phyloP scores from a whole-genome alignment of 2,329 filamentous ascomycete species.

The Ophiostoma himal-ulmi region DNA sequence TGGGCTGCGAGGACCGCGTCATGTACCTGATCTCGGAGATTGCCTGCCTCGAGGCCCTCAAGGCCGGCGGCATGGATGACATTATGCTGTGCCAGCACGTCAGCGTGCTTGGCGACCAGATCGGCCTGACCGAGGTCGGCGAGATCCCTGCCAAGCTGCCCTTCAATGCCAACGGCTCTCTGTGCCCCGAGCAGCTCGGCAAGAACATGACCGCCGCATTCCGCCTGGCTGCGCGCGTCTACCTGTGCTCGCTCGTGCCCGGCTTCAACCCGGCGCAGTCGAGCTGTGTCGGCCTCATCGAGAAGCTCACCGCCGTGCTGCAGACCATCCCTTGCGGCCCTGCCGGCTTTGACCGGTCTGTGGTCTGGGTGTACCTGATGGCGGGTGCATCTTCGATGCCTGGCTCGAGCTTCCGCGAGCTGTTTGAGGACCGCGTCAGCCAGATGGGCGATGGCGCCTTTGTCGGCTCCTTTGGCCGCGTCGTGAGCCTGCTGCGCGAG shows the following conservation, averaged over 20 bases:
- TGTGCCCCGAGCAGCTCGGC: slow-evolving; percentile 76
- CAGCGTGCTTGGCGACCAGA: slow-evolving; percentile 76
- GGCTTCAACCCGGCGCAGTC: slow-evolving; percentile 71
- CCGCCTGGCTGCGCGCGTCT: slow-evolving; percentile 87
- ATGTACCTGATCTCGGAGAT: slow-evolving; percentile 99
- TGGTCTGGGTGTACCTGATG: slow-evolving; percentile 90
- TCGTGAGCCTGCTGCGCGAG: slow-evolving; percentile 71
- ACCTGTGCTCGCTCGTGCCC: slow-evolving; percentile 91
- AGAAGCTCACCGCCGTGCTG: slow-evolving; percentile 70
- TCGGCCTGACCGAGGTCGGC: slow-evolving; percentile 69
- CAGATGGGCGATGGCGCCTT: slow-evolving; percentile 70
- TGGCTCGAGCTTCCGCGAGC: slow-evolving; percentile 66
- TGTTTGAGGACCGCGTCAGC: slow-evolving; percentile 69
- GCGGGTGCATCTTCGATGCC: slow-evolving; percentile 72
- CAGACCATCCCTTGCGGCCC: slow-evolving; percentile 76
- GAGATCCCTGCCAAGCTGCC: slow-evolving; percentile 54
- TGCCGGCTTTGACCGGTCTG: slow-evolving; percentile 78
- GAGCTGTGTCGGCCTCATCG: slow-evolving; percentile 69
- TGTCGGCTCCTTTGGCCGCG: slow-evolving; percentile 80
- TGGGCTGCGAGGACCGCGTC: slow-evolving; percentile 94
- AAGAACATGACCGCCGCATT: slow-evolving; percentile 87
- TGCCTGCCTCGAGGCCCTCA: slow-evolving; percentile 86
- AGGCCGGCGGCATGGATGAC: slow-evolving; percentile 75
- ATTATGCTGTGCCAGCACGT: slow-evolving; percentile 85
- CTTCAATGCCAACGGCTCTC: slow-evolving; percentile 64